These are phyloP conservation scores for Aspergillus melleus DNA, from an alignment of 2,329 filamentous ascomycete genomes.

Conservation along the genomic window DNA sequence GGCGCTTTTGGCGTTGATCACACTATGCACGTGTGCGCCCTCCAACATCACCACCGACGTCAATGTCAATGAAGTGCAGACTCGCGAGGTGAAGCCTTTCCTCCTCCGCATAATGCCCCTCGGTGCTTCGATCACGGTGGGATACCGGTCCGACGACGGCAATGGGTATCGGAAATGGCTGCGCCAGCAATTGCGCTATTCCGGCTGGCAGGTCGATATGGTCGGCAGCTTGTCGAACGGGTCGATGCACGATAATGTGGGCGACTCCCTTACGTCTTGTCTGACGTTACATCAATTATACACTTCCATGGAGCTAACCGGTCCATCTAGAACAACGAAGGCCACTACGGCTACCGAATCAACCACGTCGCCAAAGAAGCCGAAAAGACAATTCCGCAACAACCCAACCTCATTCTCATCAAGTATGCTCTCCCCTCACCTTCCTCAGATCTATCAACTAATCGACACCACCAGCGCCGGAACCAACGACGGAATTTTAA, in stretches of 20 bases:
- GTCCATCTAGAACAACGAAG: conserved; percentile 20
- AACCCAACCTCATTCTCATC: conserved; percentile 29
- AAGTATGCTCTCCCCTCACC: conserved; percentile 17
- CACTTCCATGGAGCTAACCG: background rate
- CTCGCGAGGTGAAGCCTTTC: background rate
- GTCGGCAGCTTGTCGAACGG: conserved; percentile 6
- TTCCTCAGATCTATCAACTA: background rate
- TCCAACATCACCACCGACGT: background rate
- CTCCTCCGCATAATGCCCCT: conserved; percentile 10
- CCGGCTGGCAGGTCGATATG: conserved; percentile 14
- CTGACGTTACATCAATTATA: background rate
- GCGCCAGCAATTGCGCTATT: conserved; percentile 4
- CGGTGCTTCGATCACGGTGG: conserved; percentile 13
- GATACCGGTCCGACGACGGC: conserved; percentile 1
- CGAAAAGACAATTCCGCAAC: conserved; percentile 12
- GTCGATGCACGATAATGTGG: conserved; percentile 19
- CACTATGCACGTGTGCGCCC: background rate
- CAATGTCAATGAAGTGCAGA: background rate
- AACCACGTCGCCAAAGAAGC: conserved; percentile 18
- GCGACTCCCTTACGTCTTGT: too few relatives aligned
- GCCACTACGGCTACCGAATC: conserved; percentile 21
- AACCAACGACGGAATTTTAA: conserved; percentile 32
- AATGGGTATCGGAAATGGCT: conserved; percentile 14
- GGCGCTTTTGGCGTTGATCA: background rate
- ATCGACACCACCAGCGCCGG: conserved; percentile 25